Evolutionary conservation across 192 early-diverging fungal genomes (phyloP).

Genomic region (Coemansia javaensis): DNA sequence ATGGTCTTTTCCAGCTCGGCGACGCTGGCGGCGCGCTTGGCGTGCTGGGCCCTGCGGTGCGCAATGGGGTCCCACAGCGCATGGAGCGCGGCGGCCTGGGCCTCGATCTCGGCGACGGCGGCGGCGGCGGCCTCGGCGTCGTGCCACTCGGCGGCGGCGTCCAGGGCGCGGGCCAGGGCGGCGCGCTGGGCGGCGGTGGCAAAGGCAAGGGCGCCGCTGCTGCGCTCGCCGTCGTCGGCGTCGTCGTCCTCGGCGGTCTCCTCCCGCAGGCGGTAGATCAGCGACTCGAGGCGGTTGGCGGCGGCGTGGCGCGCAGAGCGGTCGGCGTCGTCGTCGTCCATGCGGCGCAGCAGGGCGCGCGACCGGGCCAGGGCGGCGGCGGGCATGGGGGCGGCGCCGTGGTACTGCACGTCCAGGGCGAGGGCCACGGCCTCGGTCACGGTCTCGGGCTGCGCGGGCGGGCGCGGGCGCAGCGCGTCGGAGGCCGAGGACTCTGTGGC

Average conservation of each 20-base stretch:
- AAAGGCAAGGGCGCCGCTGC: too few relatives aligned
- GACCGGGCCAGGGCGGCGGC: conserved; percentile 37
- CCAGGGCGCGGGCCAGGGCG: conserved; percentile 53
- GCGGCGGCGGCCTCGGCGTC: conserved; percentile 75
- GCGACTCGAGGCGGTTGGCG: conserved; percentile 83
- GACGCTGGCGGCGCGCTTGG: conserved; percentile 55
- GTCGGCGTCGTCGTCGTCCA: conserved; percentile 71
- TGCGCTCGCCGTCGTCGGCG: too few relatives aligned
- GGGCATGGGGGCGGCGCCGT: conserved; percentile 54
- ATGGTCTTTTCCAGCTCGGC: conserved; percentile 42
- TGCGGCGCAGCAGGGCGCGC: conserved; percentile 50
- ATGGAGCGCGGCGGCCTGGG: conserved; percentile 37
- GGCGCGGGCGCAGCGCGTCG: conserved; percentile 27
- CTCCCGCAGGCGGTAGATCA: conserved; percentile 82
- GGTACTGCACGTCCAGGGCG: conserved; percentile 53
- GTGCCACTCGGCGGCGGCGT: conserved; percentile 75
- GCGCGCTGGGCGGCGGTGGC: conserved; percentile 69
- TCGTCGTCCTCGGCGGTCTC: conserved; percentile 73
- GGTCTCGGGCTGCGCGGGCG: conserved; percentile 17
- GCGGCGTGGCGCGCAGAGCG: conserved; percentile 76
- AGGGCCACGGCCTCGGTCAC: conserved; percentile 53
- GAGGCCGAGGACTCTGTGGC: conserved; percentile 45
- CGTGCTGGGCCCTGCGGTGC: conserved; percentile 50
- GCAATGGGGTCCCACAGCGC: conserved; percentile 44
- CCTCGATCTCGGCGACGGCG: conserved; percentile 33